Evolutionary conservation across 164 flowering plant species (phyloP), one percentile per base, ranked within the genome.

Genomic region (Akebia trifoliata): DNA sequence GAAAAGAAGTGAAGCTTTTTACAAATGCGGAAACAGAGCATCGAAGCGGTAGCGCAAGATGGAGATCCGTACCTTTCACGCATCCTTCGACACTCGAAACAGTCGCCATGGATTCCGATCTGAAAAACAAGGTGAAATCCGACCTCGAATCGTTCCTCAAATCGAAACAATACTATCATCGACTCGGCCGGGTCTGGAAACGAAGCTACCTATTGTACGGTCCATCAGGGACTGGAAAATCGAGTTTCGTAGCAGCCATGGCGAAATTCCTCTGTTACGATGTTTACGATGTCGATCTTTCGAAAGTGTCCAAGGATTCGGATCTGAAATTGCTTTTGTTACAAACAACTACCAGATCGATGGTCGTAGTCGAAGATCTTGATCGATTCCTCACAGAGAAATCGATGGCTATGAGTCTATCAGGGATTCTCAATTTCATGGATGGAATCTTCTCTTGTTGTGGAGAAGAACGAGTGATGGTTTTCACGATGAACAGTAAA

Each of bases 171-270:
- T 85, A 85, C 54, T 90, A 82, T 26, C 84, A 90, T 54, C 71
- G 79, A 1, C 55, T 87, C 15, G 97, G 97, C 18, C 87, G 91
- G 2, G 89, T 79, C 31, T 90, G 97, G 95, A 83, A 77, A 42
- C 79, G 97, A 45, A 85, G 93, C 54, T 90, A 84, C 49, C 72
- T 90, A 5, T 65, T 90, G 2, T 70, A 82, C 69, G 97, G 97
- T 7, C 71, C 80, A 0, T 71, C 93, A n/a, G 97, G 97, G 6
- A 85, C 95, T 1, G 93, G 95, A 0, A 90, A 90, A 51, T 79
- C 97, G 26, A 85, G 81, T 37, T 87, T 85, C 70, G 66, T 81
- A 0, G 87, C 91, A 1, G 95, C 89, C 7, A 81, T 87, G 86
- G 89, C 97, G 8, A 84, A 68, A 42, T 66, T 77, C 63, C 72